Conservation (phyloP, 2,329 filamentous ascomycete genomes). For the Alternaria sp. region DNA sequence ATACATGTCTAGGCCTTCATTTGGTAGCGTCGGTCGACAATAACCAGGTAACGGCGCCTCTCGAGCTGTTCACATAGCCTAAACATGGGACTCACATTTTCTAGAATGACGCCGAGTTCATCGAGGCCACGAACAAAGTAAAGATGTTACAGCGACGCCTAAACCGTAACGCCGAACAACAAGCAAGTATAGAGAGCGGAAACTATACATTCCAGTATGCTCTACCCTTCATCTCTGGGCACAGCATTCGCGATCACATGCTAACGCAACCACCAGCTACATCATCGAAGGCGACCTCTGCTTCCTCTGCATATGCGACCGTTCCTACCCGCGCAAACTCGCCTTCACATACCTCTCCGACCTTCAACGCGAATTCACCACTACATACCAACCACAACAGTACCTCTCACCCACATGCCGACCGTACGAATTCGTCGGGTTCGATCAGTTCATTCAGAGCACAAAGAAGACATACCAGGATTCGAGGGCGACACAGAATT, state of each 20-base stretch:
- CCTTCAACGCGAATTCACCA: conserved; percentile 87
- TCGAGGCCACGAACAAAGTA: conserved; percentile 87
- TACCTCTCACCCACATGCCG: conserved; percentile 77
- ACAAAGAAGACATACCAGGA: conserved; percentile 96
- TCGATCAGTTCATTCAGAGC: conserved; percentile 94
- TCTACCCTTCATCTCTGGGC: no score
- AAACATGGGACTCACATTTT: conserved; percentile 18
- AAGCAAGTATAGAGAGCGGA: conserved; percentile 89
- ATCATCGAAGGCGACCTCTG: conserved; percentile 81
- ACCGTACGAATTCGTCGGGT: conserved; percentile 96
- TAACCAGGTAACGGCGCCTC: conserved; percentile 64
- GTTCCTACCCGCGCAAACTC: conserved; percentile 94
- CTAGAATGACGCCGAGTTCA: conserved; percentile 74
- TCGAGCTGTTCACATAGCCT: neutral
- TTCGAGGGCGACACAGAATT: conserved; percentile 85
- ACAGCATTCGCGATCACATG: neutral
- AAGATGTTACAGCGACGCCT: conserved; percentile 89
- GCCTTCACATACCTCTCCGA: conserved; percentile 98
- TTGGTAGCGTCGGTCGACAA: conserved; percentile 95
- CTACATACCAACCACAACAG: conserved; percentile 76
- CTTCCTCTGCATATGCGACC: conserved; percentile 93
- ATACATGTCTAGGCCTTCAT: conserved; percentile 73
- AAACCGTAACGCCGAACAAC: conserved; percentile 84
- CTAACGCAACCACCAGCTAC: conserved; percentile 65
- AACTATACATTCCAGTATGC: conserved; percentile 85